Evolutionary conservation across 2,329 filamentous ascomycete genomes (phyloP).

Genomic region (Ceratocystis papillata): DNA sequence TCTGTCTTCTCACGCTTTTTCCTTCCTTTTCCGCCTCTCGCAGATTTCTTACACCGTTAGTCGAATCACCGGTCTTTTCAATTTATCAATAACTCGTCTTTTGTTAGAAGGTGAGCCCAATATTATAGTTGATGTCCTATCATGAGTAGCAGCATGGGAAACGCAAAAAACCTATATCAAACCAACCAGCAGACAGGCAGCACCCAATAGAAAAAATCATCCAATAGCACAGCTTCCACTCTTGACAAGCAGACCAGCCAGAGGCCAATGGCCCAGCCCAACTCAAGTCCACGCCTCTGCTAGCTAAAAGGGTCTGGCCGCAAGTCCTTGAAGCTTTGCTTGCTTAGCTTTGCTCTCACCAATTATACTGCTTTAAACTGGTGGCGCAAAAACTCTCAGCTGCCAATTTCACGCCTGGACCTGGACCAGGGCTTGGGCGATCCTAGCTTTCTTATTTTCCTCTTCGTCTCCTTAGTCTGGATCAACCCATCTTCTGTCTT

Average conservation of each 20-base stretch:
- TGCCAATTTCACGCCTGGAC: constrained; percentile 11
- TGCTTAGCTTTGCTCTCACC: too few species aligned
- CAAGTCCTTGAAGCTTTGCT: too few species aligned
- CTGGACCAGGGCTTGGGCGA: neutral
- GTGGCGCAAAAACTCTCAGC: constrained; percentile 9
- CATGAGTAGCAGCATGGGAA: too few species aligned
- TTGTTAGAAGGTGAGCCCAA: constrained; percentile 3
- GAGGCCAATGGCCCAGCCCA: neutral
- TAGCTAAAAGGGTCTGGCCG: too few species aligned
- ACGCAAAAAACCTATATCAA: too few species aligned
- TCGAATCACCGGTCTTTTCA: constrained; percentile 3
- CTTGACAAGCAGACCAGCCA: neutral
- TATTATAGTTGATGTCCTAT: too few species aligned
- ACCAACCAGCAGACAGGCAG: too few species aligned
- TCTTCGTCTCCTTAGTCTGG: neutral
- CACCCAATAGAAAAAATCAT: too few species aligned
- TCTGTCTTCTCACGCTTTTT: neutral
- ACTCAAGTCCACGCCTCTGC: too few species aligned
- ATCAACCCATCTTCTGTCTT: neutral
- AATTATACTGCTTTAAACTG: neutral
- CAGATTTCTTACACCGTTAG: neutral
- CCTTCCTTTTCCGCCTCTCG: neutral
- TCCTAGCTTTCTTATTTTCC: constrained; percentile 7
- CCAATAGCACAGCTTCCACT: too few species aligned
- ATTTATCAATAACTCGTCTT: neutral